These are phyloP conservation scores for Aspergillus brunneoviolaceus DNA, from an alignment of 2,329 filamentous ascomycete species.

Conservation along the genomic window DNA sequence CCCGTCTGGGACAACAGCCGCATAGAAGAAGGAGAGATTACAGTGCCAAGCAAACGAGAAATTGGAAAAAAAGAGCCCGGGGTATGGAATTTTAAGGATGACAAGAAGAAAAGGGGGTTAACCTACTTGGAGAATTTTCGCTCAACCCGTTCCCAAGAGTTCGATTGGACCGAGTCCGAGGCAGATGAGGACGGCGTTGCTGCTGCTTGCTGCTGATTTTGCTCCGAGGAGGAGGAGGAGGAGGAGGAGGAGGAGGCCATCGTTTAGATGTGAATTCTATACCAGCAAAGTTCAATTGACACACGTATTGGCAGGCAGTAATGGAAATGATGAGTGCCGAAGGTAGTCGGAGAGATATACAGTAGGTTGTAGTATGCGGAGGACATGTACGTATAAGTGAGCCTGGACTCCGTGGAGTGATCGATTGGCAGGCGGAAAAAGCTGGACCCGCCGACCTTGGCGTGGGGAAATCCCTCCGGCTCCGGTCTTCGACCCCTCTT, in stretches of 20 bases:
- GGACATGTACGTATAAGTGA: not conserved
- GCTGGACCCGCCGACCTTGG: conserved; percentile 28
- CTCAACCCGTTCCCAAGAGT: conserved; percentile 58
- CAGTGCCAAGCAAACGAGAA: not conserved
- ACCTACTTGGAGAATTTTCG: conserved; percentile 64
- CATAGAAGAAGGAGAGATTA: not conserved
- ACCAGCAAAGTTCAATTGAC: too few relatives aligned
- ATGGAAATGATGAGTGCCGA: too few relatives aligned
- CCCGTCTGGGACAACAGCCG: not conserved
- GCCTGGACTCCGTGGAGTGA: not conserved
- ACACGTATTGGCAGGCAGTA: too few relatives aligned
- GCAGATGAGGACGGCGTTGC: conserved; percentile 35
- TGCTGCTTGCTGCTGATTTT: conserved; percentile 5
- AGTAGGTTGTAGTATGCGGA: not conserved
- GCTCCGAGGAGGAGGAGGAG: conserved; percentile 20
- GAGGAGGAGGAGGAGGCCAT: conserved; percentile 23
- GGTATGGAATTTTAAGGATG: too few relatives aligned
- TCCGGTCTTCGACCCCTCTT: not conserved
- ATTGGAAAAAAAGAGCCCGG: not conserved
- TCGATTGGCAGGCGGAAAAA: conserved; percentile 19
- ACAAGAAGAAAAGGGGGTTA: not conserved
- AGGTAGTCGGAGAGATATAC: too few relatives aligned
- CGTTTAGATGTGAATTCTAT: not conserved
- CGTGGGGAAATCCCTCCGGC: conserved; percentile 19
- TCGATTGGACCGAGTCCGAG: conserved; percentile 40